Evolutionary conservation across 768 basidiomycete species (phyloP), one percentile per base, ranked within the genome.

Genomic region (Pleurotus tuoliensis): DNA sequence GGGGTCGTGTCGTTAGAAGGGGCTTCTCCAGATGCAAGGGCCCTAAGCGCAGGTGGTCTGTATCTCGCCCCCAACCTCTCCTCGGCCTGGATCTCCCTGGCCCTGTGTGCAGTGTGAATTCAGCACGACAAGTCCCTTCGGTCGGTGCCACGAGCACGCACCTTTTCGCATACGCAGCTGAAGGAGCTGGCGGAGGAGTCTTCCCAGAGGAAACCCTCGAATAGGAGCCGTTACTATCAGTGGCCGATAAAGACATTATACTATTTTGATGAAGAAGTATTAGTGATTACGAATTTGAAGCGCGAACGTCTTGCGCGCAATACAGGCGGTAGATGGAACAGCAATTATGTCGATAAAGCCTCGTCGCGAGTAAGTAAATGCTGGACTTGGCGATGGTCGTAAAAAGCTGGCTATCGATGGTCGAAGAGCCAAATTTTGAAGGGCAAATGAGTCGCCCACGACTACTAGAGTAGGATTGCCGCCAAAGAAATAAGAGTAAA

Each of bases 211-310:
- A 79, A 69, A 82, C 84, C 79, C 89, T 86, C 65, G 87, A 81
- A 82, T 88, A 91, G 76, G 88, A 81, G 77, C 79, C 79, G 76
- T 81, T 83, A 80, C 82, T 88, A 83, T 91, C 88, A 70, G 82
- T 79, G 71, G 89, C 83, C 71, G 90, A 90, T 82, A 92, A 85
- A 79, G 91, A 92, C 91, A 93, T 93, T 89, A 88, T 88, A 88
- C 75, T 73, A 69, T 79, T 74, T 72, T 75, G 75, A 76, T 73
- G 76, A 76, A 72, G 73, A 82, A 80, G 73, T 83, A 90, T 90
- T 92, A 92, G 80, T 82, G 82, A 92, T 92, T 92, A 92, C 71
- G 74, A 73, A 71, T 68, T 69, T 65, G 67, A 54, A 65, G 65
- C 61, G 67, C 62, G 63, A 66, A 68, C 62, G 64, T 64, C 67